Conservation (phyloP, 495 filamentous ascomycete species). For the Penicillium chermesinum region DNA sequence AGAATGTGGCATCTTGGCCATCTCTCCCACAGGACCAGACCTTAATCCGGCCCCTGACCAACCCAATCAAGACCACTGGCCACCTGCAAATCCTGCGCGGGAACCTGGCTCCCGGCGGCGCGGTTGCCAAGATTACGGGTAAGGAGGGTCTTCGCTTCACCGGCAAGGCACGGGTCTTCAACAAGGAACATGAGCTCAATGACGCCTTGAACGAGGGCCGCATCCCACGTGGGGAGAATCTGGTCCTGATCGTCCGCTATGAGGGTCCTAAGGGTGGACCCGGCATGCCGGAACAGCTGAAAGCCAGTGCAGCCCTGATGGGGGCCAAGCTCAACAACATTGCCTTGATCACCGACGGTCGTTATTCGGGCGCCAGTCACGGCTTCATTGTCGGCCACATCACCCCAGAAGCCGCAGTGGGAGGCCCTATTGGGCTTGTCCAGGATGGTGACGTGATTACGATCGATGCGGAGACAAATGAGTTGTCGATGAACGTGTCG, state of each 20-base stretch:
- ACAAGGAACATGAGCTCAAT: slow-evolving; percentile 81
- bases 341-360: slow-evolving; percentile 88
- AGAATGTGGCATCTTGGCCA: slow-evolving; percentile 81
- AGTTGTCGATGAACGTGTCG: slow-evolving; percentile 67
- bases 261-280: slow-evolving; percentile 94
- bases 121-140: slow-evolving; percentile 96
- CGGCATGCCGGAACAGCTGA: slow-evolving; percentile 97
- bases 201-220: slow-evolving; percentile 63
- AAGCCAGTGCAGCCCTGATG: slow-evolving; percentile 85
- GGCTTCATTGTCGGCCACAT: slow-evolving; percentile 97
- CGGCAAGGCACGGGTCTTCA: slow-evolving; percentile 80
- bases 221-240: slow-evolving; percentile 72
- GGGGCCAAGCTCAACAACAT: slow-evolving; percentile 85
- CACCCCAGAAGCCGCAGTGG: slow-evolving; percentile 82
- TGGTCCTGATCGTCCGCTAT: slow-evolving; percentile 91
- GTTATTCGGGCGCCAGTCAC: slow-evolving; percentile 86
- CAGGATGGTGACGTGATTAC: slow-evolving; percentile 77
- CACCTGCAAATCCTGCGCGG: slow-evolving; percentile 87
- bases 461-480: slow-evolving; percentile 78
- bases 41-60: slow-evolving; percentile 73
- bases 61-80: slow-evolving; percentile 84
- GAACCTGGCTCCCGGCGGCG: slow-evolving; percentile 86
- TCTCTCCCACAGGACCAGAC: slow-evolving; percentile 73
- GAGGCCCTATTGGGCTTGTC: slow-evolving; percentile 77
- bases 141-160: slow-evolving; percentile 85